These are phyloP conservation scores for Auricularia sp. DNA, from an alignment of 768 basidiomycete genomes.

Conservation along the genomic window DNA sequence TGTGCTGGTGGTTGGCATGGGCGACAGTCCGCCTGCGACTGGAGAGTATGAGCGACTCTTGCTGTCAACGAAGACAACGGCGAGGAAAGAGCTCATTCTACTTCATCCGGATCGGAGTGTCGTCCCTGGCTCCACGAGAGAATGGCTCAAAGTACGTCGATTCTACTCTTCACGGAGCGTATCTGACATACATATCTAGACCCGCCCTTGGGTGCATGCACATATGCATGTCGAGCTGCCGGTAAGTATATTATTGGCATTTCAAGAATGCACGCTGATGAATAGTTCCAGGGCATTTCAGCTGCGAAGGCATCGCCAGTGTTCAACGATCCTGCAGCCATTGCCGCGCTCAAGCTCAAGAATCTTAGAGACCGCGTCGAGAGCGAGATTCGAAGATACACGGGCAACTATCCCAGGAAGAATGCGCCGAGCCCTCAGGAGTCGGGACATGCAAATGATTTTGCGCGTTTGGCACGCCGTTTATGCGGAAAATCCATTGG, in stretches of 20 bases:
- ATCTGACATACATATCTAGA: conserved; percentile 34
- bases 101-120: conserved; percentile 89
- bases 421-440: conserved; percentile 59
- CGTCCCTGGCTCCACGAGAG: conserved; percentile 80
- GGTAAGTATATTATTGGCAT: conserved; percentile 26
- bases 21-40: conserved; percentile 70
- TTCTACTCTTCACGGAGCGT: no score
- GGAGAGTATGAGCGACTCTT: conserved; percentile 94
- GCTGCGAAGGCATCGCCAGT: conserved; percentile 43
- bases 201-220: conserved; percentile 90
- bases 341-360: conserved; percentile 64
- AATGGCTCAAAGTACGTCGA: conserved; percentile 77
- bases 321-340: conserved; percentile 73
- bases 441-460: conserved; percentile 80
- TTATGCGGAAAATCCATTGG: conserved; percentile 92
- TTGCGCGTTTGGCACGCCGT: conserved; percentile 79
- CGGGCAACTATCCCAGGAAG: conserved; percentile 31
- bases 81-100: conserved; percentile 92
- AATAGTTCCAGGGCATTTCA: conserved; percentile 50
- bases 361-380: conserved; percentile 90
- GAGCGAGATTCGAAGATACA: conserved; percentile 78
- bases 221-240: conserved; percentile 92
- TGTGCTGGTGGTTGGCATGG: conserved; percentile 89
- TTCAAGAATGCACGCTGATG: background rate
- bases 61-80: conserved; percentile 93